Evolutionary conservation across 2,329 filamentous ascomycete genomes (phyloP), one percentile per base, ranked within the genome.

Genomic region (Botrytis medusae): DNA sequence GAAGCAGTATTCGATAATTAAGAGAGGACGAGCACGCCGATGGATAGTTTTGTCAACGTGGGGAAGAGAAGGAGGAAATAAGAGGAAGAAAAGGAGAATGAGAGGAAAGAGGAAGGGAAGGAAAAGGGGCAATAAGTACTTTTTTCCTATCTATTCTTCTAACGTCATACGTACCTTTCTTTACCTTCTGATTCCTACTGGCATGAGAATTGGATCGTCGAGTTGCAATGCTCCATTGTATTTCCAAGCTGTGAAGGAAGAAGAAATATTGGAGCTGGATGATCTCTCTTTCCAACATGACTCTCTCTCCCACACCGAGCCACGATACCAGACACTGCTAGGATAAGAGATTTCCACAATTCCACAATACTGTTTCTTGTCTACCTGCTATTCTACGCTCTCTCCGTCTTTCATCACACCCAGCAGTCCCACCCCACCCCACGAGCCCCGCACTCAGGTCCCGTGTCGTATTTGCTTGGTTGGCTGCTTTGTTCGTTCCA

Each of bases 361-460:
- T 37, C 37, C 37, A 37, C 37, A 37, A 37, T 37, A 37, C 37
- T 37, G 37, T 37, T 37, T 37, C 37, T 37, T 37, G 37, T 37
- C 37, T 37, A 9, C n/a, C 34, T 37, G 34, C 34, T 16, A 42
- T 16, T 44, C 42, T 44, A 16, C 42, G 14, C n/a, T 29, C 25
- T 18, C 40, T 20, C n/a, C 46, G 37, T 64, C 37, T 51, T n/a
- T 71, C 60, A 71, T 44, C 69, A 44, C 60, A 44, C 37, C 37
- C 37, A 8, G 1, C 37, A 8, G 37, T 37, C n/a, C 2, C 48
- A 14, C 51, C 51, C 10, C 22, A 29, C 42, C 37, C 46, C 42
- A 60, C n/a, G 14, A 61, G 63, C 71, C 71, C 71, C 71, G 71
- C 71, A 72, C 67, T 69, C 65, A 68, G 65, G 48, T 68, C 64